Conservation (phyloP, 345 rosid species). For the Moricandia arvensis region DNA sequence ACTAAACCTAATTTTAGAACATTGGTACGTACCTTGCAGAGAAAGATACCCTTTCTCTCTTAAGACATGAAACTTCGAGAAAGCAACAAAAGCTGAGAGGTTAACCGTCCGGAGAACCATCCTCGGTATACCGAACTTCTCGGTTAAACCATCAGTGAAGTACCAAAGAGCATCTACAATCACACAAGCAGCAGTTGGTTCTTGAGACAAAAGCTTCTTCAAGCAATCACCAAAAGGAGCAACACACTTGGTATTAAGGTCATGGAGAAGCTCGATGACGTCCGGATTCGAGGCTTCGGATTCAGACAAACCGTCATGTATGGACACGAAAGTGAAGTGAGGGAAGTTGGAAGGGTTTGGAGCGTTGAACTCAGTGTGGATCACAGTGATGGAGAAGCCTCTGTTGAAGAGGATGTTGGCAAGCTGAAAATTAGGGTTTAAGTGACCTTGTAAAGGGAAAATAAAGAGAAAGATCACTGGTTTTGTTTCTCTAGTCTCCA, state of each 20-base stretch:
- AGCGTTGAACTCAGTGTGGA: slow-evolving; percentile 53
- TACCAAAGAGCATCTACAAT: slow-evolving; percentile 51
- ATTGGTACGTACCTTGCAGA: slow-evolving; percentile 33
- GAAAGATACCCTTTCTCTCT: slow-evolving; percentile 38
- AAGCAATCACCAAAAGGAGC: slow-evolving; percentile 47
- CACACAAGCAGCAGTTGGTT: slow-evolving; percentile 46
- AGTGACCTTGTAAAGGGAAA: slow-evolving; percentile 63
- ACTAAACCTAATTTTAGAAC: not conserved
- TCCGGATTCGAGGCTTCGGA: slow-evolving; percentile 3
- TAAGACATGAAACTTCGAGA: slow-evolving; percentile 20
- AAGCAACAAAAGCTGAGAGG: slow-evolving; percentile 37
- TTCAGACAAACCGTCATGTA: slow-evolving; percentile 45
- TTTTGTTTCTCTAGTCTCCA: slow-evolving; percentile 36
- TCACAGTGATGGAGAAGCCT: slow-evolving; percentile 55
- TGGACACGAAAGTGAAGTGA: slow-evolving; percentile 51
- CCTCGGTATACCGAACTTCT: slow-evolving; percentile 44
- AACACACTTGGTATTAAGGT: slow-evolving; percentile 43
- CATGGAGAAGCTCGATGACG: slow-evolving; percentile 25
- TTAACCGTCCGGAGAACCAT: slow-evolving; percentile 49
- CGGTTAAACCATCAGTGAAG: slow-evolving; percentile 47
- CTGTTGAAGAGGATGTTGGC: slow-evolving; percentile 46
- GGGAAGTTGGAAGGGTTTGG: slow-evolving; percentile 50
- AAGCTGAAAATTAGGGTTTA: slow-evolving; percentile 62
- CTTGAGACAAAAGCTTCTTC: slow-evolving; percentile 34
- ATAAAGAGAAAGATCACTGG: slow-evolving; percentile 48